Evolutionary conservation across 345 rosid species (phyloP).

Genomic region (Citrus australasica): DNA sequence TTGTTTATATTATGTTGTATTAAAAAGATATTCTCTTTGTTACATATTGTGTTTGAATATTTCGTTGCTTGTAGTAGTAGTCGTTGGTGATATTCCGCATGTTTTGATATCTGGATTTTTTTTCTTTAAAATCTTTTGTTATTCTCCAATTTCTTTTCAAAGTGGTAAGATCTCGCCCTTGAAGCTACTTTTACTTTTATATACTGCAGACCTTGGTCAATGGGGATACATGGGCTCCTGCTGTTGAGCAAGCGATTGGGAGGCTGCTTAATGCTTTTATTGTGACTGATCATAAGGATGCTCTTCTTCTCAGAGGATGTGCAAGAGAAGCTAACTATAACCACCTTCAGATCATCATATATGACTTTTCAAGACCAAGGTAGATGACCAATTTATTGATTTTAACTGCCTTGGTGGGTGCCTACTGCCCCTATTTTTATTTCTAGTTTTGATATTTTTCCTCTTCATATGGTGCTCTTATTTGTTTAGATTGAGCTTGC

Average conservation of each 20-base stretch:
- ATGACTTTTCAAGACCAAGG: constrained; percentile 89
- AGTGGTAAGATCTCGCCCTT: neutral
- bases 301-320: constrained; percentile 61
- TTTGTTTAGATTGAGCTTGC: constrained; percentile 62
- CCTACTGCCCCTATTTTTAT: constrained; percentile 1
- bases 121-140: neutral
- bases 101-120: neutral
- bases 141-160: neutral
- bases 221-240: constrained; percentile 82
- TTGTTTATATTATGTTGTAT: neutral
- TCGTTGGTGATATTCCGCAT: neutral
- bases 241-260: constrained; percentile 89
- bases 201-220: constrained; percentile 58
- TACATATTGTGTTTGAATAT: neutral
- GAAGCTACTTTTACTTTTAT: neutral
- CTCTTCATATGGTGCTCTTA: constrained; percentile 13
- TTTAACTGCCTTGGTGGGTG: neutral
- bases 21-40: neutral
- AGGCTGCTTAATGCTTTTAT: constrained; percentile 88
- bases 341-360: constrained; percentile 69
- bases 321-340: constrained; percentile 66
- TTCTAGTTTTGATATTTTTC: neutral
- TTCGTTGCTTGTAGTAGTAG: neutral
- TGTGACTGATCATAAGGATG: constrained; percentile 80
- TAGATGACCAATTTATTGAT: constrained; percentile 18